Evolutionary conservation across 2,329 filamentous ascomycete genomes (phyloP).

Genomic region (Venturia asperata): DNA sequence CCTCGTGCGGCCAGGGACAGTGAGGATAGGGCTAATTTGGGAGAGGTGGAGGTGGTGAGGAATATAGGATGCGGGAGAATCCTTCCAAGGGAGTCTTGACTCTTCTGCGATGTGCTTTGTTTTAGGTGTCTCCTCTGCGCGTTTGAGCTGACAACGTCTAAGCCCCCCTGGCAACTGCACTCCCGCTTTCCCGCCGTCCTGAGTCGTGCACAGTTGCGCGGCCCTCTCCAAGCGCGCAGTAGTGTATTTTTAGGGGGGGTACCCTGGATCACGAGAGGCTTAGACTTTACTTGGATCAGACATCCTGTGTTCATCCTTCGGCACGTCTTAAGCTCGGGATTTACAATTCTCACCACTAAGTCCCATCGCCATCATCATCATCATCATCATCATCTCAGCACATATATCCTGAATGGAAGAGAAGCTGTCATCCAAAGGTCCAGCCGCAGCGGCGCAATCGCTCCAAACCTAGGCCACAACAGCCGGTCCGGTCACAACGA

Average conservation of each 20-base stretch:
- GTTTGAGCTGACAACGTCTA: no score
- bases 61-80: no score
- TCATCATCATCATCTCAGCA: not conserved
- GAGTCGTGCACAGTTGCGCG: not conserved
- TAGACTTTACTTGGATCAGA: not conserved
- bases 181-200: no score
- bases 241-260: not conserved
- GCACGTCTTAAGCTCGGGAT: not conserved
- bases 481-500: not conserved
- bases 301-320: not conserved
- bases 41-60: not conserved
- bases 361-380: not conserved
- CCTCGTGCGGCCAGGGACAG: not conserved
- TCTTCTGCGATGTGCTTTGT: no score
- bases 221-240: not conserved
- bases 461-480: not conserved
- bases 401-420: not conserved
- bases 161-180: no score
- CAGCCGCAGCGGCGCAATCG: slow-evolving; percentile 4
- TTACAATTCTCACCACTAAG: not conserved
- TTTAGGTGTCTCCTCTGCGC: no score
- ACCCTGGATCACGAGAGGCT: not conserved
- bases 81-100: no score
- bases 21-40: not conserved
- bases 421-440: not conserved